A percentile compares a stretch with the other conserved stretches of the same genome.
phyloP scores from a whole-genome alignment of 768 basidiomycete species.

The Termitomyces sp. region DNA sequence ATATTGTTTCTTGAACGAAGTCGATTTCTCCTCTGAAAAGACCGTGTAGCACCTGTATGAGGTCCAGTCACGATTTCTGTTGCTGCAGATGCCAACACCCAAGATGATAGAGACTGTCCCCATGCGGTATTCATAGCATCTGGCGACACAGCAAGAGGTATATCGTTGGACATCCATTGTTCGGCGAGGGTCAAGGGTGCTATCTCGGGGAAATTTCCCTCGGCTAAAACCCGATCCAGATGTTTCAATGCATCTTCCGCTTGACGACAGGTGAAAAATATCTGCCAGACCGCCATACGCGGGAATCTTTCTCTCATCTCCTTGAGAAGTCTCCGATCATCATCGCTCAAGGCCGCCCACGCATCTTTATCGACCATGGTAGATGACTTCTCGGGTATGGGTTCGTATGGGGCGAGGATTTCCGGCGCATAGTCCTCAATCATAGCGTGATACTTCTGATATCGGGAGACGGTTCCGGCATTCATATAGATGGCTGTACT shows the following conservation, averaged over 20 bases:
- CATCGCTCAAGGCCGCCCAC: background rate
- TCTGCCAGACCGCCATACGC: constrained; percentile 2
- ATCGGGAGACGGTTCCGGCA: background rate
- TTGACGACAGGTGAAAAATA: constrained; percentile 1
- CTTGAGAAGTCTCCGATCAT: background rate
- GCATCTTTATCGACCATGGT: background rate
- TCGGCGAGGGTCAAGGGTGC: background rate
- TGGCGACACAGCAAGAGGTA: background rate
- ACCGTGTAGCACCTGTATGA: too few relatives aligned
- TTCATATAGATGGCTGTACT: background rate
- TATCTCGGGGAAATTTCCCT: background rate
- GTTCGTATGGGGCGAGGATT: background rate
- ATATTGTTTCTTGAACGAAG: background rate
- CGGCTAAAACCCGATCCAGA: background rate
- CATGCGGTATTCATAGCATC: background rate
- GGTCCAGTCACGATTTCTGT: too few relatives aligned
- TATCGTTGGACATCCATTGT: background rate
- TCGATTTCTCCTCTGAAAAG: background rate
- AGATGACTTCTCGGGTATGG: background rate
- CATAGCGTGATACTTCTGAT: background rate
- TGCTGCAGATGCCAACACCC: background rate
- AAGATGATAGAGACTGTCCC: background rate
- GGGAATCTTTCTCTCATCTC: background rate
- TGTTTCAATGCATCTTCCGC: constrained; percentile 1
- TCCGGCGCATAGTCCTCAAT: background rate